phyloP scores from a whole-genome alignment of 2,329 filamentous ascomycete genomes.

The Colletotrichum navitas region DNA sequence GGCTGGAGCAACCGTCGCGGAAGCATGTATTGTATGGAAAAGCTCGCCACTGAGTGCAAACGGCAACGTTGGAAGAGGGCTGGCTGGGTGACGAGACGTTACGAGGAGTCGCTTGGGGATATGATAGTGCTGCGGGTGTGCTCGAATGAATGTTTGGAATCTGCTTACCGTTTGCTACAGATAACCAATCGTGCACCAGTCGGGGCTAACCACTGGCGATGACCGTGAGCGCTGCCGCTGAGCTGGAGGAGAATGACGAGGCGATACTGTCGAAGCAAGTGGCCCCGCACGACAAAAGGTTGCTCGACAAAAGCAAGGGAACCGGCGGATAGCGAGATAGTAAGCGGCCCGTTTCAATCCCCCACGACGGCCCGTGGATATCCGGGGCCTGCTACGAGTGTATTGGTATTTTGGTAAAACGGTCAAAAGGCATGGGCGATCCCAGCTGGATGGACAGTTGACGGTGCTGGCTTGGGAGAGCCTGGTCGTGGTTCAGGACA shows the following conservation, averaged over 20 bases:
- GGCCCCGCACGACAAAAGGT: neutral
- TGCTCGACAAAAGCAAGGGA: neutral
- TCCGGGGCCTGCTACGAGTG: neutral
- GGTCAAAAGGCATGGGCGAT: neutral
- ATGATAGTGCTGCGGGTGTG: conserved; percentile 14
- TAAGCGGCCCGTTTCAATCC: neutral
- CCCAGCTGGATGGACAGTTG: neutral
- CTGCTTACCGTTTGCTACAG: conserved; percentile 10
- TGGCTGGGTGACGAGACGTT: conserved; percentile 1
- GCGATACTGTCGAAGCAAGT: conserved; percentile 4
- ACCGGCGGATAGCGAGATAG: neutral
- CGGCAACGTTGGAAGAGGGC: conserved; percentile 10
- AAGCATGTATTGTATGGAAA: neutral
- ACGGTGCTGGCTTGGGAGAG: neutral
- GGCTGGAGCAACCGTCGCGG: conserved; percentile 10
- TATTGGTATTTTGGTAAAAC: neutral
- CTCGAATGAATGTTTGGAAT: conserved; percentile 19
- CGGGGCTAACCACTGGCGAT: conserved; percentile 4
- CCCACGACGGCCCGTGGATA: conserved; percentile 2
- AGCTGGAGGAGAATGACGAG: neutral
- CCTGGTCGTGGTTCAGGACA: neutral
- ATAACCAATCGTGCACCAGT: neutral
- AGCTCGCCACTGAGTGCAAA: conserved; percentile 21
- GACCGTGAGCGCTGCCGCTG: conserved; percentile 5
- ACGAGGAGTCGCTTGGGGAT: neutral